These are phyloP conservation scores for Athelia sp. DNA, from an alignment of 1,284 basidiomycete genomes.

Conservation along the genomic window DNA sequence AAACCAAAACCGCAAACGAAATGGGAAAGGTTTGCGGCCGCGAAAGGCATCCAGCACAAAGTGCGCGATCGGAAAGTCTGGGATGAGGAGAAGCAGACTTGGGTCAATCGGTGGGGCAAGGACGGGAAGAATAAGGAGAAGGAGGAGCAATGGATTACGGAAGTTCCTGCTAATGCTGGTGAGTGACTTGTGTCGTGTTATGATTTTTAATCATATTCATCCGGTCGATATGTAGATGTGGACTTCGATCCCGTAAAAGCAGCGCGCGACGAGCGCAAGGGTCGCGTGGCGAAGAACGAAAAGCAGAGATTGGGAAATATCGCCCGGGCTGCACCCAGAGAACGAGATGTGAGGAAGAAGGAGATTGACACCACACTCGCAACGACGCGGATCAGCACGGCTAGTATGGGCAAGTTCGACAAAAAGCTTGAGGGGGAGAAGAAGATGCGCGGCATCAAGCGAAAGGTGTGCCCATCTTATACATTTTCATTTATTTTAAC, in stretches of 20 bases:
- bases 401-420: constrained; percentile 92
- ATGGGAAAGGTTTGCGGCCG: constrained; percentile 94
- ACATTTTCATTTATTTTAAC: constrained; percentile 1
- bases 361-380: constrained; percentile 79
- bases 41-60: constrained; percentile 89
- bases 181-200: constrained; percentile 20
- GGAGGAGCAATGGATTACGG: constrained; percentile 91
- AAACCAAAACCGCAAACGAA: constrained; percentile 92
- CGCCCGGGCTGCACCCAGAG: constrained; percentile 46
- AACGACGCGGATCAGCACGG: constrained; percentile 81
- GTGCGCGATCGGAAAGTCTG: constrained; percentile 82
- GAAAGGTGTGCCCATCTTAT: constrained; percentile 65
- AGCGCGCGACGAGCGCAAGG: constrained; percentile 76
- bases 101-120: constrained; percentile 91
- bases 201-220: constrained; percentile 7
- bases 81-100: constrained; percentile 94
- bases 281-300: constrained; percentile 81
- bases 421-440: constrained; percentile 87
- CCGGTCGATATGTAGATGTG: constrained; percentile 43
- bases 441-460: constrained; percentile 83
- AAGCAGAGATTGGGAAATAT: constrained; percentile 77
- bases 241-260: constrained; percentile 78
- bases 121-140: constrained; percentile 86
- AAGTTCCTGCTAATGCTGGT: constrained; percentile 86
- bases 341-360: constrained; percentile 55